Base-by-base conservation (phyloP, 495 filamentous ascomycete genomes). In the Aspergillus asperescens region DNA sequence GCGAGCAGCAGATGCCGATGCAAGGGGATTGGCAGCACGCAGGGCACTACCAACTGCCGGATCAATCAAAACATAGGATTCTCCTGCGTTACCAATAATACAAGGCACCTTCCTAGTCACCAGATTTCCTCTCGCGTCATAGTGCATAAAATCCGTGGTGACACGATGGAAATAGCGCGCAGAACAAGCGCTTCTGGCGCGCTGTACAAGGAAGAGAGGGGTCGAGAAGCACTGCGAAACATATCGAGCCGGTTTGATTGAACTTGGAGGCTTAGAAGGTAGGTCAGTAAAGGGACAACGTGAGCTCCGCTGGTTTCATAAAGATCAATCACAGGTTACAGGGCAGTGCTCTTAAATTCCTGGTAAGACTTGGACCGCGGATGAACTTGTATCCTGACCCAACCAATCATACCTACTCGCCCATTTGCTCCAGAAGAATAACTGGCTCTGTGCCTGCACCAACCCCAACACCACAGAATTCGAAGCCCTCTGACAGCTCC, bases 41-140 rank as follows among this genome's bases (percentile, higher is more conserved):
- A 70, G 56, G 47, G 62, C 59, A 55, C 19, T 58, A 29, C 65
- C 62, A 55, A 67, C 49, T 49, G 37, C 60, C 60, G 49, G 49
- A 8, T 62, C 53, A 57, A 71, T 62, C 48, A 65, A 54, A 48
- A 66, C 57, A 59, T 63, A 69, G 25, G 57, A 42, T 58, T 64
- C 59, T 48, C 57, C 65, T 15, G 62, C 57, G 47, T 65, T 39
- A 10, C 65, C 64, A 50, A 71, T 19, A 44, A 63, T 59, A 43
- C 67, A 23, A 43, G 64, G 55, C 27, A 67, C 61, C 45, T 64
- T 62, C 13, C 25, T 58, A 7, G 58, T 52, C 38, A 61, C 52
- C 43, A 59, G 46, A 47, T 59, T 60, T 40, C 65, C 67, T 60
- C 38, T 59, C 27, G 42, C 15, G 24, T 64, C 61, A 55, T 62